phyloP scores from a whole-genome alignment of 2,329 filamentous ascomycete species.

The Penicillium freii region DNA sequence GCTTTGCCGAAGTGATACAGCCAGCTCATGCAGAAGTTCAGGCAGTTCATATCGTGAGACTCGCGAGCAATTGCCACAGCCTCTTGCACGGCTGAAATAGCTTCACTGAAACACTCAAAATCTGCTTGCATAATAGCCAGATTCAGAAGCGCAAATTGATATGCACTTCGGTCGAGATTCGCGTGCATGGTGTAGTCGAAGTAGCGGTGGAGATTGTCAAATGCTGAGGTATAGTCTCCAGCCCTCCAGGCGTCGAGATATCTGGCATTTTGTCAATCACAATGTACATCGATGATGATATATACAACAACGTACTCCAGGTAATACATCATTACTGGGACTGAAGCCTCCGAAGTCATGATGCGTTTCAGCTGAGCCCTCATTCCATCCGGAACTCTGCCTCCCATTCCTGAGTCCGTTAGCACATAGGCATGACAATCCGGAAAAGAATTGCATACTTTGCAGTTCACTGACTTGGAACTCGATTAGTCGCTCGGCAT shows the following conservation, averaged over 20 bases:
- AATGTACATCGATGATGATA: background rate
- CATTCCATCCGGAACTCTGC: conserved; percentile 72
- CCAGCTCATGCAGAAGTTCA: conserved; percentile 96
- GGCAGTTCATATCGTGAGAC: conserved; percentile 84
- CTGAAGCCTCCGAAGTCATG: conserved; percentile 63
- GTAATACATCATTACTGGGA: conserved; percentile 74
- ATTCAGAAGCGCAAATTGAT: conserved; percentile 93
- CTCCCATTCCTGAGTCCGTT: conserved; percentile 64
- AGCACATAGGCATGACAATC: conserved; percentile 15
- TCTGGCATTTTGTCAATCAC: conserved; percentile 43
- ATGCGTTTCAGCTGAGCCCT: conserved; percentile 68
- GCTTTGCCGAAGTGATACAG: conserved; percentile 89
- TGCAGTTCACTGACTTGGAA: conserved; percentile 89
- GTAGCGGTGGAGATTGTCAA: conserved; percentile 88
- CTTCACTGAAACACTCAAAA: conserved; percentile 87
- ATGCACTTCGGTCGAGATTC: conserved; percentile 71
- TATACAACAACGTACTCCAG: conserved; percentile 54
- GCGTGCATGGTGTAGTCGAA: conserved; percentile 96
- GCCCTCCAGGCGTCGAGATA: conserved; percentile 91
- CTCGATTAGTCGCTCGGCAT: conserved; percentile 76
- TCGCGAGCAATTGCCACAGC: conserved; percentile 92
- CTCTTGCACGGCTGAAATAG: conserved; percentile 90
- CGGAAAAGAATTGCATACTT: conserved; percentile 50
- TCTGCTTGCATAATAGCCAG: conserved; percentile 91
- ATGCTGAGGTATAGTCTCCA: conserved; percentile 84